phyloP scores from a whole-genome alignment of 495 filamentous ascomycete species.

The Aspergillus egyptiacus region DNA sequence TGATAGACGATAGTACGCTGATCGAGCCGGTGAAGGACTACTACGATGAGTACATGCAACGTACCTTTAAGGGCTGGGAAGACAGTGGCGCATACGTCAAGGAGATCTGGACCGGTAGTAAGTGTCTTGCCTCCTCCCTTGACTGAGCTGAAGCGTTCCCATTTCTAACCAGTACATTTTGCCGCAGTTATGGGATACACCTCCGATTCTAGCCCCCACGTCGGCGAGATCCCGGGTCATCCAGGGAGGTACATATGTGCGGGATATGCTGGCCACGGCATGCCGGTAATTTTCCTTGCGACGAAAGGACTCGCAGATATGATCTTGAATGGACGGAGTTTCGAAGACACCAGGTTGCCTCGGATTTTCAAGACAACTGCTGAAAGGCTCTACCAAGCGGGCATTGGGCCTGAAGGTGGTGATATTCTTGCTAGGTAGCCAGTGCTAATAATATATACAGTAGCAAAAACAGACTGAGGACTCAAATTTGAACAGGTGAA shows the following conservation, averaged over 20 bases:
- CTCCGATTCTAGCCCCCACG: slow-evolving; percentile 41
- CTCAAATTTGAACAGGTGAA: too few species aligned
- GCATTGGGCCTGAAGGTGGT: slow-evolving; percentile 21
- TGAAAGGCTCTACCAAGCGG: slow-evolving; percentile 20
- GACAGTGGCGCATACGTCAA: slow-evolving; percentile 36
- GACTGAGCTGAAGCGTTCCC: too few species aligned
- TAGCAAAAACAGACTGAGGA: too few species aligned
- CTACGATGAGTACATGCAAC: slow-evolving; percentile 50
- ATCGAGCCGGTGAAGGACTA: slow-evolving; percentile 54
- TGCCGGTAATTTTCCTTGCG: slow-evolving; percentile 44
- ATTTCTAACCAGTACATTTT: not conserved
- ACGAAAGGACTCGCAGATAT: slow-evolving; percentile 45
- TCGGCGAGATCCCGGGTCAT: slow-evolving; percentile 43
- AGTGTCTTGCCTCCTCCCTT: slow-evolving; percentile 14
- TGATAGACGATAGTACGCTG: slow-evolving; percentile 47
- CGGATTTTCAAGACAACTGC: slow-evolving; percentile 34
- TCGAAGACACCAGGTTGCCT: slow-evolving; percentile 37
- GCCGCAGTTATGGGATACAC: slow-evolving; percentile 40
- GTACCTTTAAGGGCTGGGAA: slow-evolving; percentile 43
- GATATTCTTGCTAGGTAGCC: slow-evolving; percentile 11
- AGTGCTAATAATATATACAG: too few species aligned
- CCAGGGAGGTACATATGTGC: slow-evolving; percentile 43
- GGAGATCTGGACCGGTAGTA: slow-evolving; percentile 47
- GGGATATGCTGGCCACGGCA: slow-evolving; percentile 53
- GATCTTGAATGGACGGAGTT: slow-evolving; percentile 25